Base-by-base conservation (phyloP, 495 filamentous ascomycete species). In the Elasticomyces elasticus region DNA sequence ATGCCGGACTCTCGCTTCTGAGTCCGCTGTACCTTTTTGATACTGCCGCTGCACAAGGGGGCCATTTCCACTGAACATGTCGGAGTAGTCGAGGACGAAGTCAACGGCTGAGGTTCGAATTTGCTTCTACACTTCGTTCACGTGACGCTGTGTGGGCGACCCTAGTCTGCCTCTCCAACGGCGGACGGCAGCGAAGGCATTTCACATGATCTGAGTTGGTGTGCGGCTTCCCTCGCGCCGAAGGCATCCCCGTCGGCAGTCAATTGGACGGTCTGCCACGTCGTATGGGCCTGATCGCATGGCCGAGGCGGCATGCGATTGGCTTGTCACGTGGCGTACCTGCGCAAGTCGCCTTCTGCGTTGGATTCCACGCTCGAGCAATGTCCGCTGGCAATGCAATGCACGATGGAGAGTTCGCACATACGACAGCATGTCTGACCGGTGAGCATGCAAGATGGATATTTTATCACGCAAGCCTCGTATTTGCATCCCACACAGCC, bases 91-190 rank as follows among this genome's bases (percentile, higher is more conserved):
- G 19, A 37, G 19, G n/a, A 50, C 45, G 33, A 33, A 11, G 26
- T 9, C 3, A 54, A 25, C 40, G 42, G 40, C 43, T 55, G 53
- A 57, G 22, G 54, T 57, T 48, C 25, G 48, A 57, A 17, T 51
- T 52, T 24, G 40, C 48, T 51, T 7, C 47, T 10, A 27, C n/a
- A n/a, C n/a, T n/a, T n/a, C n/a, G n/a, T n/a, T 13, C 47, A 20
- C 30, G 51, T 60, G 30, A 60, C 56, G 52, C 30, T 28, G 7
- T 25, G 9, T 23, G 56, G 35, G 56, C 50, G 19, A 28, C 53
- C 42, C 17, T 13, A n/a, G 27, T 10, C n/a, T 1, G 27, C 3
- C 19, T 17, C 11, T 4, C 20, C 19, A 13, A n/a, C 24, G 27
- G 30, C 15, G 13, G 26, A 20, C 11, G 43, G 52, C 52, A 55